Evolutionary conservation across 1,139 yeast species (phyloP), one percentile per base, ranked within the genome.

Genomic region (Scheffersomyces cryptocercus): DNA sequence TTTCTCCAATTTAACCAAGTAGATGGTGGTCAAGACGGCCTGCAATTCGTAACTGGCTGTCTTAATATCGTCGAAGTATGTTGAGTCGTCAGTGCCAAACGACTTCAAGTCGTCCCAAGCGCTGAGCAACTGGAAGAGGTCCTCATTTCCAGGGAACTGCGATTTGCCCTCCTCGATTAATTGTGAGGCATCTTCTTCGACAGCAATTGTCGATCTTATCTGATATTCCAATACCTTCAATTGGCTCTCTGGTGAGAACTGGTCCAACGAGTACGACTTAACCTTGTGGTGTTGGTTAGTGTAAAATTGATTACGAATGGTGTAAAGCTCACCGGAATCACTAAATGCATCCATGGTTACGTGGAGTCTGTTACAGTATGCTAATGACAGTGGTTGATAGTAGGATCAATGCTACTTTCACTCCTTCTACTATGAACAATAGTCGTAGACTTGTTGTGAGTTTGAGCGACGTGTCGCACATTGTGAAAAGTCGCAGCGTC

Each of bases 251-350:
- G 50, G 53, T 3, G 74, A 64, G 52, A 73, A 74, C 48, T 59
- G 69, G 24, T 63, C 68, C 37, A 67, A 51, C 6, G 62, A 44
- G 47, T 71, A 64, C 4, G 60, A 56, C 37, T 54, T 54, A 5
- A 75, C 79, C 49, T 67, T 65, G 36, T 59, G 59, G 55, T 71
- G 71, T 52, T 75, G 81, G 48, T 70, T 67, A 33, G 80, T 72
- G 55, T 65, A 75, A 58, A 75, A 76, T 52, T 75, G 78, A 58
- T 70, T 73, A 47, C 75, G 64, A 35, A 75, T 63, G 39, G 68
- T 68, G 58, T 67, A 74, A 31, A 74, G 59, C 55, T 74, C 79
- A 26, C 72, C 72, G 2, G 74, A 68, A 49, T 70, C 75, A 39
- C 68, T 61, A 46, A 68, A 69, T 37, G 64, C 59, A 49, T 70